These are phyloP conservation scores for Ogataea parapolymorpha DNA, from an alignment of 805 yeast genomes.

Conservation along the genomic window DNA sequence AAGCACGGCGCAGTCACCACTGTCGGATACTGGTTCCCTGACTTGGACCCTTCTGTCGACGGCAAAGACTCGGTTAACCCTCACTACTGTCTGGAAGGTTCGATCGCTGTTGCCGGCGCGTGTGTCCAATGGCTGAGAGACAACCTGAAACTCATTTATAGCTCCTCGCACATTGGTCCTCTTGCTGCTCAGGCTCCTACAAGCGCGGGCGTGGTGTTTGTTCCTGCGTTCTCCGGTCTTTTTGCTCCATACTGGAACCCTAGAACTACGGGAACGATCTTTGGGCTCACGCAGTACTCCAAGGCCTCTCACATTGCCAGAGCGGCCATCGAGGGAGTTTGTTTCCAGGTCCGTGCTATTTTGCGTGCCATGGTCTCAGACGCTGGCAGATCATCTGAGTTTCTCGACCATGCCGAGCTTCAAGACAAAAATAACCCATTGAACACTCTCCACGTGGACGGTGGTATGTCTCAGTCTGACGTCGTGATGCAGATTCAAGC, in stretches of 20 bases:
- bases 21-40: constrained; percentile 85
- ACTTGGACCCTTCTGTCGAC: constrained; percentile 42
- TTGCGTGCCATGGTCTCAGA: constrained; percentile 86
- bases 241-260: constrained; percentile 97
- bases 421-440: constrained; percentile 40
- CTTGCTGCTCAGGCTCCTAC: constrained; percentile 77
- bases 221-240: constrained; percentile 91
- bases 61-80: constrained; percentile 48
- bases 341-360: constrained; percentile 90
- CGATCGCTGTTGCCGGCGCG: constrained; percentile 94
- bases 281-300: constrained; percentile 92
- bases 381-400: constrained; percentile 53
- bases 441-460: constrained; percentile 68
- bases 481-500: constrained; percentile 94
- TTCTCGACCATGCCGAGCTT: constrained; percentile 48
- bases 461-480: constrained; percentile 90
- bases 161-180: constrained; percentile 86
- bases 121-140: constrained; percentile 93
- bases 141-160: constrained; percentile 75
- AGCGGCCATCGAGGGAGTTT: constrained; percentile 93
- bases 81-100: constrained; percentile 89
- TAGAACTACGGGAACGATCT: constrained; percentile 86
- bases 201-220: constrained; percentile 90
- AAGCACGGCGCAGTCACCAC: constrained; percentile 85
- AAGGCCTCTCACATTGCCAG: constrained; percentile 88